Evolutionary conservation across 2,329 filamentous ascomycete species (phyloP).

Genomic region (Helminthosporium solani): DNA sequence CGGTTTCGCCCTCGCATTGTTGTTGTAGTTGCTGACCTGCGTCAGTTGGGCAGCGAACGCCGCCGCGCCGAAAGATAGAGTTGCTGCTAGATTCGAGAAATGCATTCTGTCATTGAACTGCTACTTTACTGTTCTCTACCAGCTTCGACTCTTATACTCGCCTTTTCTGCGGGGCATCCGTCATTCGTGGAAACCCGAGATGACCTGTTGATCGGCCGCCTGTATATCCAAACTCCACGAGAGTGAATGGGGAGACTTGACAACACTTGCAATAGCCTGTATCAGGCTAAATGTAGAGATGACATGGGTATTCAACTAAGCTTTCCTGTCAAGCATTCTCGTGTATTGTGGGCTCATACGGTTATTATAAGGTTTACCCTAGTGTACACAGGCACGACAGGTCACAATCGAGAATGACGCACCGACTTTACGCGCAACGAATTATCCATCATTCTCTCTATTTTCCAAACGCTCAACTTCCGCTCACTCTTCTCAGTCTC

Average conservation of each 20-base stretch:
- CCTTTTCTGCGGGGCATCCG: conserved; percentile 4
- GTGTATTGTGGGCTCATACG: conserved; percentile 13
- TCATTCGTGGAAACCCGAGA: conserved; percentile 11
- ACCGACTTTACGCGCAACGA: no score
- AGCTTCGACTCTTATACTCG: neutral
- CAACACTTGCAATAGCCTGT: no score
- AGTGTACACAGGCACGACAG: conserved; percentile 20
- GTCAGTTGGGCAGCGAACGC: conserved; percentile 27
- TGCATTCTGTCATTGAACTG: no score
- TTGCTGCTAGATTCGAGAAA: conserved; percentile 12
- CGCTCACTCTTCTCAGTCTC: no score
- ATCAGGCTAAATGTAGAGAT: conserved; percentile 21
- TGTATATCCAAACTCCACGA: neutral
- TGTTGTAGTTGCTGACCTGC: conserved; percentile 29
- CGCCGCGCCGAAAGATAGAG: conserved; percentile 12
- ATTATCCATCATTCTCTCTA: no score
- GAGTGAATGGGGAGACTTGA: no score
- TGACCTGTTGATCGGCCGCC: neutral
- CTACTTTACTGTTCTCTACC: neutral
- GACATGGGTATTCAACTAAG: conserved; percentile 22
- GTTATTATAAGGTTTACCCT: conserved; percentile 10
- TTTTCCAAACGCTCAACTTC: no score
- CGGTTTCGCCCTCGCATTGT: conserved; percentile 26
- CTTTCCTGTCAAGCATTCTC: conserved; percentile 27
- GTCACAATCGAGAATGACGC: no score